Percentiles rank a stretch among this genome's conserved stretches.
phyloP scores from a whole-genome alignment of 352 stramenopile species.

The Globisporangium paroecandrum region DNA sequence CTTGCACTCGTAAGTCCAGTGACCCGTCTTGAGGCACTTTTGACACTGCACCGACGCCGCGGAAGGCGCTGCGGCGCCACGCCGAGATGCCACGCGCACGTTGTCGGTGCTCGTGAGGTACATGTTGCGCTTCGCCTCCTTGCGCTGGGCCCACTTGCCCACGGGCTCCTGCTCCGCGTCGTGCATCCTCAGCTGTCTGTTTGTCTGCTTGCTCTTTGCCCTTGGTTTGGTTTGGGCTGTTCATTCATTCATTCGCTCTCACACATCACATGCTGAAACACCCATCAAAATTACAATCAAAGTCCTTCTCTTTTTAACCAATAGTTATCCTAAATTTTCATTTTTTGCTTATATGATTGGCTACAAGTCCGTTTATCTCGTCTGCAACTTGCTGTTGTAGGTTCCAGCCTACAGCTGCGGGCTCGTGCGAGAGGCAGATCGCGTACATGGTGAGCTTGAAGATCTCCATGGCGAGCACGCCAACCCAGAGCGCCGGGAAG shows the following conservation, averaged over 20 bases:
- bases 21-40: constrained; percentile 73
- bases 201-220: neutral
- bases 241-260: neutral
- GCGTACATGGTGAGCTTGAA: constrained; percentile 60
- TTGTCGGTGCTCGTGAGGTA: constrained; percentile 81
- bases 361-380: constrained; percentile 23
- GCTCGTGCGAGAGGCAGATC: constrained; percentile 28
- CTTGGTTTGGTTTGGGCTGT: neutral
- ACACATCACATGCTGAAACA: neutral
- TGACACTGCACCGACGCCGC: constrained; percentile 58
- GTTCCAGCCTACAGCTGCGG: neutral
- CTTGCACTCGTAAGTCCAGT: constrained; percentile 89
- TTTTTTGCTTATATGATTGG: neutral
- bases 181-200: constrained; percentile 21
- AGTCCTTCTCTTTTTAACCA: neutral
- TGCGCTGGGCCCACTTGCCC: constrained; percentile 61
- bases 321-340: neutral
- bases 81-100: constrained; percentile 49
- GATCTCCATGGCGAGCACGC: constrained; percentile 59
- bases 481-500: constrained; percentile 61
- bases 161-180: constrained; percentile 41
- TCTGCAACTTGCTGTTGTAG: neutral
- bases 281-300: neutral
- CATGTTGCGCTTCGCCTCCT: constrained; percentile 80
- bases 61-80: constrained; percentile 22